These are phyloP conservation scores for Borovskyia barvae DNA, from an alignment of 208 protist species.

Conservation along the genomic window DNA sequence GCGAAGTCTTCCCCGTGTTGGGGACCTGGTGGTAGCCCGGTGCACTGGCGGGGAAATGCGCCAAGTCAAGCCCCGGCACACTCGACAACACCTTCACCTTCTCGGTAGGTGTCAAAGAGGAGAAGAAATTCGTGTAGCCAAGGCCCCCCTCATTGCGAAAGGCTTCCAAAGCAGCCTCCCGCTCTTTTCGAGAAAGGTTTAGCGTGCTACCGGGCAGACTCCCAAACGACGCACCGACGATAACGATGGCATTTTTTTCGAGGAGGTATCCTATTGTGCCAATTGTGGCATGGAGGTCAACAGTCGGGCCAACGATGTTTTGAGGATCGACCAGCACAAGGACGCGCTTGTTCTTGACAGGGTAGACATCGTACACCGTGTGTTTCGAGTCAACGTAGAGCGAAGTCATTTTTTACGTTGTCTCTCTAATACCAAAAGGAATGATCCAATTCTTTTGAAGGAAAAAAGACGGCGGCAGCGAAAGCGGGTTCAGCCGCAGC, in stretches of 20 bases:
- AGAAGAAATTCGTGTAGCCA: slow-evolving; percentile 74
- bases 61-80: slow-evolving; percentile 28
- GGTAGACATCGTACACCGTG: slow-evolving; percentile 72
- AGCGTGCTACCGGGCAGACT: slow-evolving; percentile 42
- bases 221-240: slow-evolving; percentile 66
- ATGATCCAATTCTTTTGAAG: too few relatives aligned
- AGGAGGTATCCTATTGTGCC: slow-evolving; percentile 60
- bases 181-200: slow-evolving; percentile 38
- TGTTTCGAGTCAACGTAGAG: slow-evolving; percentile 61
- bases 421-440: not conserved
- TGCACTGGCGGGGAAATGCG: slow-evolving; percentile 3
- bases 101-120: slow-evolving; percentile 26
- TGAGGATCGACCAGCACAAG: slow-evolving; percentile 72
- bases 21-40: slow-evolving; percentile 15
- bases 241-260: slow-evolving; percentile 44
- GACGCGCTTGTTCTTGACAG: slow-evolving; percentile 60
- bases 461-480: too few relatives aligned
- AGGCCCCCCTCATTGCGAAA: slow-evolving; percentile 59
- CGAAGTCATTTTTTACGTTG: slow-evolving; percentile 35
- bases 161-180: slow-evolving; percentile 54
- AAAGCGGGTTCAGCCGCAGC: too few relatives aligned
- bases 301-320: slow-evolving; percentile 47
- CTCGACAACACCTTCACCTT: slow-evolving; percentile 57
- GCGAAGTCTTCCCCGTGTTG: slow-evolving; percentile 52
- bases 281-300: slow-evolving; percentile 58